Evolutionary conservation across 805 yeast genomes (phyloP).

Genomic region (Starmerella davenportii): DNA sequence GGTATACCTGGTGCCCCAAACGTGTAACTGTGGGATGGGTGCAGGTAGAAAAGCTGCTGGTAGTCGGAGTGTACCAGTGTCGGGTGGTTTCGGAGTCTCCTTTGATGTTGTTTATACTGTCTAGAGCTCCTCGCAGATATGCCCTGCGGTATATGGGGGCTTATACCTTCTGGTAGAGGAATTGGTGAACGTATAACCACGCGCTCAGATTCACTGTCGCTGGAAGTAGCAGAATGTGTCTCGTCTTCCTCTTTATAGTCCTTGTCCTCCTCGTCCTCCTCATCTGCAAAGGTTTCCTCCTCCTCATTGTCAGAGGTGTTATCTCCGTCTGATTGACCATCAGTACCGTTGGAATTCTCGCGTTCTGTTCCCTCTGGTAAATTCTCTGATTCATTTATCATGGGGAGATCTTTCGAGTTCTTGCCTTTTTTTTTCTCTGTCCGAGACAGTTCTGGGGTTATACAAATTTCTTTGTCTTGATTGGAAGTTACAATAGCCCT

Average conservation of each 20-base stretch:
- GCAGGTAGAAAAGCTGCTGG: too few species aligned
- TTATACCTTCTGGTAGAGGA: background rate
- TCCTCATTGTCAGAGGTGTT: background rate
- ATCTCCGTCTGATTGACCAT: background rate
- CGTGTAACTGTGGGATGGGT: too few species aligned
- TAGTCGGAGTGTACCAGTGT: too few species aligned
- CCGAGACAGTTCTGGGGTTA: too few species aligned
- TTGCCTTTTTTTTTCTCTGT: too few species aligned
- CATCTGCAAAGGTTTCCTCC: background rate
- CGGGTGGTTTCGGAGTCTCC: too few species aligned
- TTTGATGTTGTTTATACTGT: too few species aligned
- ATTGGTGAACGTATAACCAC: background rate
- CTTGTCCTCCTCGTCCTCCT: slow-evolving; percentile 1
- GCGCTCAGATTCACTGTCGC: background rate
- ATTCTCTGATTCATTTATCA: too few species aligned
- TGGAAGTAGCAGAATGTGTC: background rate
- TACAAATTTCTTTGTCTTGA: too few species aligned
- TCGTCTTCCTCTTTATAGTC: slow-evolving; percentile 2
- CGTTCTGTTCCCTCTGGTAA: background rate
- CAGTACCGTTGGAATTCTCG: background rate
- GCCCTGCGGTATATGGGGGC: background rate
- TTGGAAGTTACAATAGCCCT: too few species aligned
- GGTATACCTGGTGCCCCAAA: too few species aligned
- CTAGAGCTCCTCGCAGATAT: too few species aligned
- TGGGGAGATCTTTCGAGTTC: background rate